These are phyloP conservation scores for Dendrocalamus latiflorus DNA, from an alignment of 202 grass and related monocot genomes.

Conservation along the genomic window DNA sequence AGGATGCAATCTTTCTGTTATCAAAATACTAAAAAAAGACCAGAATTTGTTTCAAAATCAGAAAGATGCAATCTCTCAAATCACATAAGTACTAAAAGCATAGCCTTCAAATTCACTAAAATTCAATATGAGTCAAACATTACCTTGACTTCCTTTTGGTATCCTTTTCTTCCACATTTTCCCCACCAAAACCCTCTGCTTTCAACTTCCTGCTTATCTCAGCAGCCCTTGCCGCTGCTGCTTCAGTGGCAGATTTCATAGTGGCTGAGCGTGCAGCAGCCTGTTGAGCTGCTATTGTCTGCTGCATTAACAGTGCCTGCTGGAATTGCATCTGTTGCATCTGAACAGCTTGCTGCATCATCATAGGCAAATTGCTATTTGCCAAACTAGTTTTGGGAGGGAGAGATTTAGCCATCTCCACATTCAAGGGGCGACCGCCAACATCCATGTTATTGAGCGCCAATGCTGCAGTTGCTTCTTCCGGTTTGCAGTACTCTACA, in stretches of 20 bases:
- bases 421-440: slow-evolving; percentile 82
- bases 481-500: slow-evolving; percentile 82
- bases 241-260: slow-evolving; percentile 97
- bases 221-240: slow-evolving; percentile 83
- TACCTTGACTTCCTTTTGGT: slow-evolving; percentile 64
- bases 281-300: slow-evolving; percentile 65
- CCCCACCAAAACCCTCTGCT: slow-evolving; percentile 59
- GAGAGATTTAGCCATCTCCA: slow-evolving; percentile 95
- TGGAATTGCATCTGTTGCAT: slow-evolving; percentile 96
- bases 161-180: slow-evolving; percentile 53
- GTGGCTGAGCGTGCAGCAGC: slow-evolving; percentile 75
- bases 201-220: slow-evolving; percentile 98
- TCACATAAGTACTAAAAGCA: neutral
- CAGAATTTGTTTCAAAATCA: neutral
- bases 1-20: neutral
- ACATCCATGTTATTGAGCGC: slow-evolving; percentile 75
- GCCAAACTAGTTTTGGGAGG: slow-evolving; percentile 52
- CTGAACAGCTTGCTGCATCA: slow-evolving; percentile 97
- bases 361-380: slow-evolving; percentile 68
- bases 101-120: neutral
- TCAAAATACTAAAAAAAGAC: neutral
- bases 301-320: slow-evolving; percentile 87
- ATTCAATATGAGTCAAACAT: neutral
- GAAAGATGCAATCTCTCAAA: neutral
- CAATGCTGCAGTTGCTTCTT: slow-evolving; percentile 78